Base-by-base conservation (phyloP, 2,329 filamentous ascomycete genomes). In the Aspergillus caelatus region DNA sequence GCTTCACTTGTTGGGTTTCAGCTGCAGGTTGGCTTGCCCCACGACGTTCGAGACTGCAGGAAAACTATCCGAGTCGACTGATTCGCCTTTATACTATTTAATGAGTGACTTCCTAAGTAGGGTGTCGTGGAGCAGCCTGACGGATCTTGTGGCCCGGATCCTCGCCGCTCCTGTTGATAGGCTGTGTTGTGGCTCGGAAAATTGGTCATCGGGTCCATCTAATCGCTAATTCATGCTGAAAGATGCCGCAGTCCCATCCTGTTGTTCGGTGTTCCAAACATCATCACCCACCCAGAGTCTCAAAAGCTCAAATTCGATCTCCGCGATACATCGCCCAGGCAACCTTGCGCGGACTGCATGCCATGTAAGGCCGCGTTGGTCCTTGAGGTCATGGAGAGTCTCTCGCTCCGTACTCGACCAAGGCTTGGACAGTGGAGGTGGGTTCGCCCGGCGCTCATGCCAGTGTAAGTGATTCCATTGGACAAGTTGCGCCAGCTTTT, bases 301-400 rank as follows among this genome's bases (percentile, higher is more conserved):
- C 61, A 79, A 63, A 59, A 78, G 61, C 57, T 78, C 71, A 62
- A 73, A 74, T 59, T 79, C 76, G 34, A 77, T 68, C 58, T 77
- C 75, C 23, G 68, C 62, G 50, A 67, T 66, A 19, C 72, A 70
- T 26, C 75, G 72, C 34, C 68, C 66, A 8, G 72, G 73, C n/a
- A 79, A 60, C n/a, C 64, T 62, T 21, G 61, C 59, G 48, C 68
- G 69, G 36, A 78, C 71, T 23, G 65, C 66, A 62, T 63, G 23
- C 77, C 77, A 78, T 45, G 68, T 69, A n/a, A 78, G 65, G 57
- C 69, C 74, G 19, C 65, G 60, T 58, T 70, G 60, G 55, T 71
- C 66, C 62, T 71, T 72, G 3, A 78, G 61, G 7, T 56, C 52
- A 30, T 68, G 63, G 34, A 79, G 60, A 39, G 67, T 69, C n/a